Base-by-base conservation (phyloP, 1,284 basidiomycete genomes). In the Microbotryum scabiosae region DNA sequence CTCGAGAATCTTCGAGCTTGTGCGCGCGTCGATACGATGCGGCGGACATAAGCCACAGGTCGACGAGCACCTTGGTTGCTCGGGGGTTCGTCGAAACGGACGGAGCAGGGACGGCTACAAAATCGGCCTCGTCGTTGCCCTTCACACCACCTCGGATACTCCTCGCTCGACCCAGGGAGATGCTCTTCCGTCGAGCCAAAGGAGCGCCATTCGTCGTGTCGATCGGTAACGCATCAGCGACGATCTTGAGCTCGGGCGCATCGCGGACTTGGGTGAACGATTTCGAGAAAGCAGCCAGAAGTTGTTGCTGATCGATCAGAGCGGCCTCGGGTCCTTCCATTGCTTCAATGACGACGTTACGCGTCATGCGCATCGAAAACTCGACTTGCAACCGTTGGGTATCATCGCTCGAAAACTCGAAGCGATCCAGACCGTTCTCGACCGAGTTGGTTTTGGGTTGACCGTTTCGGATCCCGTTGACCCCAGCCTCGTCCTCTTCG, bases 1-100 rank as follows among this genome's bases (percentile, higher is more conserved):
- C 90, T 60, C 85, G 84, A 3, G 88, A 85, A 72, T 97, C 90
- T 62, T 93, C 89, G 59, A 89, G 82, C 77, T 93, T 92, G 12
- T 88, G 88, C 53, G 87, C 79, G 60, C 94, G 79, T 41, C 96
- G 81, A 79, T 97, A 98, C 0, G 89, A 93, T 5, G 96, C 92
- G 0, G 94, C 90, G 3, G 85, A 87, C 81, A 90, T 88, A 7
- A 97, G 77, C 94, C 94, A 99, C 23, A 97, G 77, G 68, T 90
- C 84, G 59, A 87, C 88, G 59, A 97, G 77, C 43, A 93, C 75
- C 36, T 84, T 78, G 45, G 84, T 83, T 70, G 90, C 87, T 54
- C 79, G 81, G n/a, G 81, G 78, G 28, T 60, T 56, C 7, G 47
- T 45, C 18, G 30, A 41, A 14, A 61, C 47, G 1, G 61, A 26